A percentile compares a stretch with the other conserved stretches of the same genome.
Conservation (phyloP, 148 eudicot species). For the Rhododendron mucronatum region DNA sequence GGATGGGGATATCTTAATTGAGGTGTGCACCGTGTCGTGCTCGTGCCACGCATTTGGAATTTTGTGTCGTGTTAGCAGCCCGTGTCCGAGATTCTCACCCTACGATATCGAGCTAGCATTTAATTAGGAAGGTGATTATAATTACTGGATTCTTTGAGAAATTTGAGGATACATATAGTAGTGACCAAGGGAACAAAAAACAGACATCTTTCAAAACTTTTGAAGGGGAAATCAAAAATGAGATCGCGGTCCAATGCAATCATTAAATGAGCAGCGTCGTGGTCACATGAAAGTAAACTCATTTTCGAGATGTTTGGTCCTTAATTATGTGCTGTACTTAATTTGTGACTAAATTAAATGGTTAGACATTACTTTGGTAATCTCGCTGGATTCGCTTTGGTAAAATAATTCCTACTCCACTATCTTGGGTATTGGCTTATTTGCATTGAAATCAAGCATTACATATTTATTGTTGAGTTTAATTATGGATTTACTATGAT, state of each 20-base stretch:
- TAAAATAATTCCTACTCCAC: neutral
- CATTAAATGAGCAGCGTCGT: slow-evolving; percentile 37
- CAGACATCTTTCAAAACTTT: slow-evolving; percentile 50
- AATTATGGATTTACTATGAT: neutral
- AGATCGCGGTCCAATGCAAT: slow-evolving; percentile 33
- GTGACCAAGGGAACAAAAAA: slow-evolving; percentile 15
- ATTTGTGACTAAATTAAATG: neutral
- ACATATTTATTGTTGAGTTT: neutral
- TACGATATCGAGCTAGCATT: no score
- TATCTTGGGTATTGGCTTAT: neutral
- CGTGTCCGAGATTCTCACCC: no score
- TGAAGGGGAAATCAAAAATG: slow-evolving; percentile 20
- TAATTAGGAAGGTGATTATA: neutral
- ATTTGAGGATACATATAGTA: neutral
- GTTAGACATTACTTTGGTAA: slow-evolving; percentile 1
- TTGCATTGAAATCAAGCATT: neutral
- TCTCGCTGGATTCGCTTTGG: slow-evolving; percentile 1
- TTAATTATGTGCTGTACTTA: neutral
- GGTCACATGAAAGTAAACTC: slow-evolving; percentile 24
- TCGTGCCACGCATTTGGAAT: no score
- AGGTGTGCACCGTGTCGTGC: no score
- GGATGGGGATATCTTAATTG: no score
- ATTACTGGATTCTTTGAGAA: no score
- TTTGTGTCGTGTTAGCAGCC: no score
- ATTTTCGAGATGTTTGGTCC: slow-evolving; percentile 34